phyloP scores from a whole-genome alignment of 164 flowering plant species.

The Aristolochia fimbriata region DNA sequence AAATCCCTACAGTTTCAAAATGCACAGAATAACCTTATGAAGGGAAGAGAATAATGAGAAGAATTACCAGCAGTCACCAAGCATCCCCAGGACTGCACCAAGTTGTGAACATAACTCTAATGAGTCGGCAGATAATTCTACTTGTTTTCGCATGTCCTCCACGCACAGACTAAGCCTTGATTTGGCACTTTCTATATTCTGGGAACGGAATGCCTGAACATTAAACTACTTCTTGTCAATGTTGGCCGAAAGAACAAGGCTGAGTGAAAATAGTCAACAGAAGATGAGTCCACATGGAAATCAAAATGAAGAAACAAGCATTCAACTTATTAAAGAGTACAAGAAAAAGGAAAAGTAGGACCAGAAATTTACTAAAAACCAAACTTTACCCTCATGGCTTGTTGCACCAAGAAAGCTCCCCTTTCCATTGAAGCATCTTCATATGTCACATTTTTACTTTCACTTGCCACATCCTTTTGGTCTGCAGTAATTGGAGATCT shows the following conservation, averaged over 20 bases:
- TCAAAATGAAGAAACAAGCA: neutral
- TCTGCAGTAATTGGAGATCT: constrained; percentile 40
- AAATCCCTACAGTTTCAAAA: neutral
- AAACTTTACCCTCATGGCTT: constrained; percentile 90
- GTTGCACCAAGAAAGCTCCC: constrained; percentile 93
- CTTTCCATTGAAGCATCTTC: constrained; percentile 93
- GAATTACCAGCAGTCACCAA: constrained; percentile 93
- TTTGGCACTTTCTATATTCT: constrained; percentile 86
- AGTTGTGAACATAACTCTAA: constrained; percentile 91
- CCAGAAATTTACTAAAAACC: neutral
- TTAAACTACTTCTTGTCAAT: constrained; percentile 3
- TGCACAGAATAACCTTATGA: too few relatives aligned
- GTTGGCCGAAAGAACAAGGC: neutral
- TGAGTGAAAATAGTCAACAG: too few relatives aligned
- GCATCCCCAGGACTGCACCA: constrained; percentile 96
- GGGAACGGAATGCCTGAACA: constrained; percentile 80
- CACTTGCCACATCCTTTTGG: constrained; percentile 20
- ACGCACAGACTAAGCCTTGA: constrained; percentile 79
- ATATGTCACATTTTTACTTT: constrained; percentile 50
- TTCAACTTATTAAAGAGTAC: neutral
- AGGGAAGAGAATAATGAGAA: too few relatives aligned
- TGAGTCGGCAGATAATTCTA: constrained; percentile 51
- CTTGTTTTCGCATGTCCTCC: constrained; percentile 71
- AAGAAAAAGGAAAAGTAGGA: neutral
- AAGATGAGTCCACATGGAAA: neutral